Base-by-base conservation (phyloP, 495 filamentous ascomycete species). In the Cetradonia linearis region DNA sequence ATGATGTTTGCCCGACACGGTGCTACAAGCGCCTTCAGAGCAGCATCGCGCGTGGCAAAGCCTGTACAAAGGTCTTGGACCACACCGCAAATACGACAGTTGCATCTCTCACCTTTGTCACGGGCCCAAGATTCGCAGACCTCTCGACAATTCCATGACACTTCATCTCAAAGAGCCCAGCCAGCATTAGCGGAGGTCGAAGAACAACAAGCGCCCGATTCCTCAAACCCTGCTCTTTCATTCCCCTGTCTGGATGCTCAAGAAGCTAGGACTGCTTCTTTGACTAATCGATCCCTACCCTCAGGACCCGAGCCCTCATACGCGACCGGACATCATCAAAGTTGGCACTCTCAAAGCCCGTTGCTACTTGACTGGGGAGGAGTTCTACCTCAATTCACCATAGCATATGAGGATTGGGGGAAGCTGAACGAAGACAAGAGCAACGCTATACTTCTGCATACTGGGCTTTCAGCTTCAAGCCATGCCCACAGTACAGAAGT, bases 321-420 rank as follows among this genome's bases (percentile, higher is more conserved):
- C 71, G 95, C 89, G 0, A 87, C 86, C 61, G 93, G 93, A 57
- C 77, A 81, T 11, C 92, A 94, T 62, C 78, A 85, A 63, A 80
- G 68, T 46, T 96, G 87, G 71, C 85, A 83, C 63, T 92, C 83
- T 56, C 62, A 81, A 10, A 74, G 88, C 14, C 86, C 93, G 7
- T 71, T 96, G 2, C 77, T 94, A 0, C 81, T 97, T 9, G 94
- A 99, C 69, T 96, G 94, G 84, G 93, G 94, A 56, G 93, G 93
- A 25, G 78, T 89, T 30, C 76, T 99, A 11, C 85, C 84, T 30
- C 82, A 91, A 66, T 97, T 92, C 58, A 81, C 89, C 59, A 79
- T 97, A 50, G 93, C 93, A 33, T 96, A 95, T 69, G 93, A 99
- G 71, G 85, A 89, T 8, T 99, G 93, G 93, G 93, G 93, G 5